Percentiles rank a stretch among this genome's conserved stretches.
These are phyloP conservation scores for Biscogniauxia marginata DNA, from an alignment of 2,329 filamentous ascomycete species.

Conservation along the genomic window DNA sequence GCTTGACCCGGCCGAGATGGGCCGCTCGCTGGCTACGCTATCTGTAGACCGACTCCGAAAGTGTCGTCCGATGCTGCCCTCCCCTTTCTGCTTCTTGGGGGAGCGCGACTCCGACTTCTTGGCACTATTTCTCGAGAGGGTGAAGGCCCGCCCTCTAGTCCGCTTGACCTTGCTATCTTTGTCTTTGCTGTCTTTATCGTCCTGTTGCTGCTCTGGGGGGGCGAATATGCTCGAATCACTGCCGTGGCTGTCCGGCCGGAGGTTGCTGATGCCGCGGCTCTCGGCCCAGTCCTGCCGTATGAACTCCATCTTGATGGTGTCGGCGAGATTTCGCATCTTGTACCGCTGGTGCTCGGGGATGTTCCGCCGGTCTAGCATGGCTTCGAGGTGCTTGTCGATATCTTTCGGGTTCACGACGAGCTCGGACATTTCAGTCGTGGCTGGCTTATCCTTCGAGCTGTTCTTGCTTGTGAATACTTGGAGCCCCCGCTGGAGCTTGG, in stretches of 20 bases:
- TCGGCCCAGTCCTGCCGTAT: conserved; percentile 84
- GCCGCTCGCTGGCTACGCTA: conserved; percentile 61
- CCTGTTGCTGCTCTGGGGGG: conserved; percentile 23
- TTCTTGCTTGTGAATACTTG: conserved; percentile 40
- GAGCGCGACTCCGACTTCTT: conserved; percentile 62
- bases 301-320: conserved; percentile 93
- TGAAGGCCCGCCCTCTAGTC: conserved; percentile 75
- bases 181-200: conserved; percentile 28
- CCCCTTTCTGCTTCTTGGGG: conserved; percentile 73
- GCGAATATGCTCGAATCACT: conserved; percentile 37
- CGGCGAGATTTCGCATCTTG: conserved; percentile 87
- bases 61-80: conserved; percentile 60
- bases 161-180: conserved; percentile 51
- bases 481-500: conserved; percentile 42
- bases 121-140: conserved; percentile 58
- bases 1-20: conserved; percentile 52
- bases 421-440: conserved; percentile 47
- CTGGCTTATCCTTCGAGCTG: conserved; percentile 39
- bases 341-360: conserved; percentile 92
- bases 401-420: conserved; percentile 50
- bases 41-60: conserved; percentile 73
- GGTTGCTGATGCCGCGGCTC: conserved; percentile 51
- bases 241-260: conserved; percentile 44
- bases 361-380: conserved; percentile 78
- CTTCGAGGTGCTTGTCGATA: conserved; percentile 58